phyloP scores from a whole-genome alignment of 148 eudicot genomes.

The Drosera capensis region DNA sequence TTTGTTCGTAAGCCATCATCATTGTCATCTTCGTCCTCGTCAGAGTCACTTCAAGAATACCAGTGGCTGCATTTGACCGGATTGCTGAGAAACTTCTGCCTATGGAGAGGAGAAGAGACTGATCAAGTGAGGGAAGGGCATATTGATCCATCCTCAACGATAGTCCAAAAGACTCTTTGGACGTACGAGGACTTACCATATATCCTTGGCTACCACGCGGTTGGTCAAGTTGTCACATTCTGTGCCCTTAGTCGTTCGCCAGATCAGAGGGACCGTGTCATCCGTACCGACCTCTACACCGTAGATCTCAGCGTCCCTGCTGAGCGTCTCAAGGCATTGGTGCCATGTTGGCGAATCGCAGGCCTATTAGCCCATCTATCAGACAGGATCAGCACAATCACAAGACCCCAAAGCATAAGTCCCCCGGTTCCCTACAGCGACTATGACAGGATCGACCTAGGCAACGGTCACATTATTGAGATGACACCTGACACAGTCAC shows the following conservation, averaged over 20 bases:
- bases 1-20: constrained; percentile 36
- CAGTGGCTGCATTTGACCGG: constrained; percentile 67
- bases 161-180: constrained; percentile 53
- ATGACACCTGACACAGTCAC: constrained; percentile 37
- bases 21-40: constrained; percentile 1
- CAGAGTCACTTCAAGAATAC: constrained; percentile 19
- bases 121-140: constrained; percentile 36
- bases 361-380: constrained; percentile 52
- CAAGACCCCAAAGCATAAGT: too few species aligned
- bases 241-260: constrained; percentile 51
- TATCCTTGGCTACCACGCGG: constrained; percentile 53
- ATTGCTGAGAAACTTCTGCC: constrained; percentile 39
- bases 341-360: constrained; percentile 76
- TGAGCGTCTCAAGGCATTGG: constrained; percentile 41
- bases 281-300: constrained; percentile 47
- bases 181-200: constrained; percentile 54
- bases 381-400: constrained; percentile 26
- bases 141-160: constrained; percentile 31
- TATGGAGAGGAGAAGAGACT: constrained; percentile 79
- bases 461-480: constrained; percentile 33
- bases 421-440: constrained; percentile 31
- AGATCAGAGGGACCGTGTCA: constrained; percentile 10
- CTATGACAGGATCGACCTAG: constrained; percentile 28
- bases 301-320: constrained; percentile 41
- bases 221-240: constrained; percentile 54